Conservation (phyloP, 169 alveolate genomes). For the Plasmodium knowlesi region DNA sequence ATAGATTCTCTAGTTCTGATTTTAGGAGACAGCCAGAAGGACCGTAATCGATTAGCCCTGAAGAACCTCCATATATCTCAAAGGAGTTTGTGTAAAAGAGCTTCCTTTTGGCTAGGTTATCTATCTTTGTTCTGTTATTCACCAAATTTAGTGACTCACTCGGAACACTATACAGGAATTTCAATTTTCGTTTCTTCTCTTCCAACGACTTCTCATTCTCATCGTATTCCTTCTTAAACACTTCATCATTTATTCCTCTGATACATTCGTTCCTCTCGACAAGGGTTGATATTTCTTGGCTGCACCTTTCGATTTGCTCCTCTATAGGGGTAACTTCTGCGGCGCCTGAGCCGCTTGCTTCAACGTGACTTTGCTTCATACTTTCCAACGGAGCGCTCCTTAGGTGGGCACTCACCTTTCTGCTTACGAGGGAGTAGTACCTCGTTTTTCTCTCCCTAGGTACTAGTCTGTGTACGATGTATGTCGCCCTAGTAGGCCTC, state of each 20-base stretch:
- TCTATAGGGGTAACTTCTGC: not conserved
- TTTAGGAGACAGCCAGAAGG: constrained; percentile 98
- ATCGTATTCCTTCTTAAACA: constrained; percentile 4
- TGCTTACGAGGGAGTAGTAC: not conserved
- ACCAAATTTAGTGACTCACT: constrained; percentile 40
- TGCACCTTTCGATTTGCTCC: constrained; percentile 25
- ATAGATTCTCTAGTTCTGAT: constrained; percentile 92
- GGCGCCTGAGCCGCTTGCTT: not conserved
- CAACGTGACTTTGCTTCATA: not conserved
- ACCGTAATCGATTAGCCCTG: constrained; percentile 97
- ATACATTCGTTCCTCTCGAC: constrained; percentile 52
- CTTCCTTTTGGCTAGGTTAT: constrained; percentile 93
- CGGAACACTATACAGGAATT: not conserved
- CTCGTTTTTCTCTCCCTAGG: not conserved
- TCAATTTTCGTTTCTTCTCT: constrained; percentile 71
- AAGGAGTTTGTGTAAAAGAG: constrained; percentile 94
- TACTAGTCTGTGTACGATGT: not conserved
- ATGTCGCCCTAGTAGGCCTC: not conserved
- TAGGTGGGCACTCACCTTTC: not conserved
- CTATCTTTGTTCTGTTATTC: constrained; percentile 83
- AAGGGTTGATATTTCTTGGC: constrained; percentile 32
- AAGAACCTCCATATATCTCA: constrained; percentile 96
- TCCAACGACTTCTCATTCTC: constrained; percentile 8
- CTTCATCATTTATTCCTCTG: constrained; percentile 15
- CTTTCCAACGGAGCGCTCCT: not conserved